These are phyloP conservation scores for Elsinoe arachidis DNA, from an alignment of 2,329 filamentous ascomycete genomes.

Conservation along the genomic window DNA sequence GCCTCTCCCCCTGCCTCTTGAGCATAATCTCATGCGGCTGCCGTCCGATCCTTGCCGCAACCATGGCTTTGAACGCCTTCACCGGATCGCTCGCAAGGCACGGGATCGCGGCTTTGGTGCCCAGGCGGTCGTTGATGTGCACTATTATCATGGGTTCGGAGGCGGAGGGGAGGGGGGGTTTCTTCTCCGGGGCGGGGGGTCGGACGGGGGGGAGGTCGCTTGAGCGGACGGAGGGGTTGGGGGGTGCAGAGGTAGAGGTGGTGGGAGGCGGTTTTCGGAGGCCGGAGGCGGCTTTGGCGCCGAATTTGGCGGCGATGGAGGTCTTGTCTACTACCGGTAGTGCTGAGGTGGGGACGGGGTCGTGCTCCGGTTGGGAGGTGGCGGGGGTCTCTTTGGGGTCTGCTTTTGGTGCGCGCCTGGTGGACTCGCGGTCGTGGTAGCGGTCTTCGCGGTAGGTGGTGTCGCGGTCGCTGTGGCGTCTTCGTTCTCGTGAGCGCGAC, in stretches of 20 bases:
- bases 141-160: conserved; percentile 86
- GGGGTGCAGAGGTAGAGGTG: conserved; percentile 11
- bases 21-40: conserved; percentile 86
- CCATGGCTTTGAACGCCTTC: conserved; percentile 81
- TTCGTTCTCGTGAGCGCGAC: conserved; percentile 3
- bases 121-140: conserved; percentile 86
- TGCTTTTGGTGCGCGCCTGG: conserved; percentile 12
- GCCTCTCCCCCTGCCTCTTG: conserved; percentile 82
- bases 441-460: conserved; percentile 32
- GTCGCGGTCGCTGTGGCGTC: conserved; percentile 20
- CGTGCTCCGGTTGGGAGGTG: background rate
- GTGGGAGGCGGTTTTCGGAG: background rate
- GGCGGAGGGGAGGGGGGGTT: conserved; percentile 25
- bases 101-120: conserved; percentile 89
- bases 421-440: conserved; percentile 29
- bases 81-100: conserved; percentile 79
- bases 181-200: conserved; percentile 16
- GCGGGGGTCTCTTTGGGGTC: conserved; percentile 9
- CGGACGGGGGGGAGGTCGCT: conserved; percentile 18
- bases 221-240: conserved; percentile 17
- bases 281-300: background rate
- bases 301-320: conserved; percentile 9
- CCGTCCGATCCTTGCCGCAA: conserved; percentile 79
- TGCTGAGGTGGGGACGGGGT: conserved; percentile 12
- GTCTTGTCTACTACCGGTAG: conserved; percentile 9